Base-by-base conservation (phyloP, 148 eudicot species). In the Vaccinium darrowii region DNA sequence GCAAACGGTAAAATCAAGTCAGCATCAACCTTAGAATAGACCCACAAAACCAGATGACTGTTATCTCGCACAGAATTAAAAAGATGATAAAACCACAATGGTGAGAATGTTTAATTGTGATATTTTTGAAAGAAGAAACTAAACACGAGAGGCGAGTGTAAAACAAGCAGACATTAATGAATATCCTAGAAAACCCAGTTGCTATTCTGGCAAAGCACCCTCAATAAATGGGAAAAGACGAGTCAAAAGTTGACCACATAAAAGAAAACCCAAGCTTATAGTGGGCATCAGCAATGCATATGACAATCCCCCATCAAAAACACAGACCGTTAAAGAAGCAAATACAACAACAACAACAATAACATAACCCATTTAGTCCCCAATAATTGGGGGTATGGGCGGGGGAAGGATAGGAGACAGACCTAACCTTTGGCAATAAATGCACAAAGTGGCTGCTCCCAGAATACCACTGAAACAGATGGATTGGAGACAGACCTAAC, bases 11-110 rank as follows among this genome's bases (percentile, higher is more conserved):
- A 50, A 30, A 36, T 60, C 67, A 25, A 21, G 65, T 47, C 18
- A n/a, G 47, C 65, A 76, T 10, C 49, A 75, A 76, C 76, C 43
- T 81, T 81, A 85, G 73, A 13, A 19, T 74, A 72, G n/a, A 25
- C 56, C 36, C 15, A 79, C 58, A 15, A 76, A 63, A 51, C 73
- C 16, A 5, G 47, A 81, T 60, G 5, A 49, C 50, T 57, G 21
- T 19, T 30, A 8, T 79, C 80, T n/a, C n/a, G 23, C 11, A 3
- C 33, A 11, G 15, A 65, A 33, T 65, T 65, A 23, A 9, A 25
- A 11, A 65, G 72, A 65, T 25, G 33, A 10, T 18, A 74, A 39
- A 74, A 74, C 77, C 50, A 74, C 21, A 33, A 14, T 33, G 77
- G 9, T 18, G n/a, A 73, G 36, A 19, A 5, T 39, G 39, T 33